A percentile compares a stretch with the other conserved stretches of the same genome.
phyloP scores from a whole-genome alignment of 2,329 filamentous ascomycete genomes.

The Aspergillus japonicus region DNA sequence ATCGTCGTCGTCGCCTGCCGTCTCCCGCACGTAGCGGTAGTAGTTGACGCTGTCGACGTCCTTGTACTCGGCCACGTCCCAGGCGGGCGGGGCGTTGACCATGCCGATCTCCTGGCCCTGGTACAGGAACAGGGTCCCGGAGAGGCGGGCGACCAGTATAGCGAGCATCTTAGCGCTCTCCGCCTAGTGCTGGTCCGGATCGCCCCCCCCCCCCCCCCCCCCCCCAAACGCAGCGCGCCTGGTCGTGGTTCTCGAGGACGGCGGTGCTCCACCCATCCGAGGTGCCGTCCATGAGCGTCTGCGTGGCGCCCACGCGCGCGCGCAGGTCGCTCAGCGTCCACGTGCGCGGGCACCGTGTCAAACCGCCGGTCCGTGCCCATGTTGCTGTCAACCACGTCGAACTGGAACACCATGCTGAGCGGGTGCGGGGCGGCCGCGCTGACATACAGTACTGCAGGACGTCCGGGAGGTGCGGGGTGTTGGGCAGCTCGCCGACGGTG shows the following conservation, averaged over 20 bases:
- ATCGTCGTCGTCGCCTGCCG: constrained; percentile 22
- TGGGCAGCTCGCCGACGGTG: constrained; percentile 61
- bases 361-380: constrained; percentile 52
- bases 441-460: constrained; percentile 51
- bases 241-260: constrained; percentile 66
- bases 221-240: constrained; percentile 58
- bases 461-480: constrained; percentile 53
- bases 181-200: constrained; percentile 49
- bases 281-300: constrained; percentile 57
- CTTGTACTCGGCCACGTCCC: constrained; percentile 66
- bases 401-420: constrained; percentile 70
- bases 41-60: constrained; percentile 62
- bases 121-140: constrained; percentile 64
- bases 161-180: constrained; percentile 60
- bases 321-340: constrained; percentile 55
- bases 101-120: constrained; percentile 69
- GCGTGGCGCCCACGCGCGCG: constrained; percentile 55
- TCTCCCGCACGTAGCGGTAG: constrained; percentile 40
- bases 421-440: constrained; percentile 55
- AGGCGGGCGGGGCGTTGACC: constrained; percentile 60
- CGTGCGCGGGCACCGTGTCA: constrained; percentile 45
- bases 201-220: constrained; percentile 56
- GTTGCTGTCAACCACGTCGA: constrained; percentile 64
- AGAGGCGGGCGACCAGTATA: constrained; percentile 54
- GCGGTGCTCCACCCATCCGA: constrained; percentile 63